Evolutionary conservation across 225 moss, liverwort and hornwort species (phyloP).

Genomic region (Neckera pumila): DNA sequence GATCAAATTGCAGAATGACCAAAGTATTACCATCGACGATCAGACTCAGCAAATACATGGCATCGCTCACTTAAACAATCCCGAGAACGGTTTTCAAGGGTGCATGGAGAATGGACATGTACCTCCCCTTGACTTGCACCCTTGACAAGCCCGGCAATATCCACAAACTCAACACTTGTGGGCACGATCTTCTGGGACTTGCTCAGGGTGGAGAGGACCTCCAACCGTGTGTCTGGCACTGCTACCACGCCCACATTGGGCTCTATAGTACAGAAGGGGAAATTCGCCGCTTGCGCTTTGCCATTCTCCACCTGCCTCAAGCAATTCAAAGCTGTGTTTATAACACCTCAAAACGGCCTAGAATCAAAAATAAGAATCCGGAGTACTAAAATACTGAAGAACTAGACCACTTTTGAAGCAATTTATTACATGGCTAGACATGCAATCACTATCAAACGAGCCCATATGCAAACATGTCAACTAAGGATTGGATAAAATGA

Average conservation of each 20-base stretch:
- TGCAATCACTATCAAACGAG: neutral
- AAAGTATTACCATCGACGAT: neutral
- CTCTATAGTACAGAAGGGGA: slow-evolving; percentile 94
- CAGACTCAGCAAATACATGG: no score
- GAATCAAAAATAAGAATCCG: neutral
- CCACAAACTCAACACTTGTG: slow-evolving; percentile 87
- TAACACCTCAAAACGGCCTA: neutral
- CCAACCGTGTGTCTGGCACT: slow-evolving; percentile 78
- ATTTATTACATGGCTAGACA: neutral
- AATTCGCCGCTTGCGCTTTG: slow-evolving; percentile 95
- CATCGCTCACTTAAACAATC: neutral
- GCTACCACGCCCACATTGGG: slow-evolving; percentile 95
- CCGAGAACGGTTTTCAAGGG: neutral
- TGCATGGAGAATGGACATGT: neutral
- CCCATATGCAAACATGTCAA: neutral
- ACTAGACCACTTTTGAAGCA: neutral
- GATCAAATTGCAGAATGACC: neutral
- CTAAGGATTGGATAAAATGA: neutral
- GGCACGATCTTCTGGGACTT: slow-evolving; percentile 85
- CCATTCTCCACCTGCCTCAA: slow-evolving; percentile 77
- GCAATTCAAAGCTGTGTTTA: neutral
- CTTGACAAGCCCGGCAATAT: slow-evolving; percentile 96
- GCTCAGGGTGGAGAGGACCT: slow-evolving; percentile 65
- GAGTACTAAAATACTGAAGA: neutral
- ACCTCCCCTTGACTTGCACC: slow-evolving; percentile 98